phyloP scores from a whole-genome alignment of 2,329 filamentous ascomycete genomes.

The Cladophialophora chaetospira region DNA sequence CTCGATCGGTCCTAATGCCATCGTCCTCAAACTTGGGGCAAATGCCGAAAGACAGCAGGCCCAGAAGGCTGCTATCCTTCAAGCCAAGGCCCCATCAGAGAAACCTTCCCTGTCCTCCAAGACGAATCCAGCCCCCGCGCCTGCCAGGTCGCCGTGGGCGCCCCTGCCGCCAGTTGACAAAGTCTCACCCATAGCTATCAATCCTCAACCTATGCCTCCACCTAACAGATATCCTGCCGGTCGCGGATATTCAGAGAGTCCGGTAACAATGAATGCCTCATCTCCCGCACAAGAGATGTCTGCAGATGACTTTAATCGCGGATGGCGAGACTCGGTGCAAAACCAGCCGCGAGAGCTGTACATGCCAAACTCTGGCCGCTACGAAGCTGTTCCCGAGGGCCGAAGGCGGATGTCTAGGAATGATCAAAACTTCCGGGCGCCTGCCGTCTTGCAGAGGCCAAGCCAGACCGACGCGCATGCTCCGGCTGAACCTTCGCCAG shows the following conservation, averaged over 20 bases:
- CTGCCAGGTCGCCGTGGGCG: conserved; percentile 91
- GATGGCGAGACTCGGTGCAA: conserved; percentile 72
- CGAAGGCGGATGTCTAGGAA: conserved; percentile 70
- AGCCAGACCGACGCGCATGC: conserved; percentile 61
- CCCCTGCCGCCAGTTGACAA: conserved; percentile 81
- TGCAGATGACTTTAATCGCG: conserved; percentile 87
- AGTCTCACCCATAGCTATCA: conserved; percentile 68
- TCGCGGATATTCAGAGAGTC: conserved; percentile 52
- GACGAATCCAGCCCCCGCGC: conserved; percentile 56
- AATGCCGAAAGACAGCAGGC: conserved; percentile 48
- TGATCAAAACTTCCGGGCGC: conserved; percentile 69
- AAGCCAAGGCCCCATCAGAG: conserved; percentile 39
- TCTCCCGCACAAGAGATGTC: conserved; percentile 76
- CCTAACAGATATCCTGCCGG: conserved; percentile 58
- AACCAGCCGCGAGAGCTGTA: conserved; percentile 74
- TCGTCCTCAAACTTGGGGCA: conserved; percentile 51
- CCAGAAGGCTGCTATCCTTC: conserved; percentile 45
- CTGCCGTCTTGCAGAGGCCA: conserved; percentile 76
- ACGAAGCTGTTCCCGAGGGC: conserved; percentile 79
- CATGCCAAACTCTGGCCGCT: conserved; percentile 92
- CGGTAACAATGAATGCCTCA: conserved; percentile 76
- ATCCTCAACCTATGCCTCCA: conserved; percentile 50
- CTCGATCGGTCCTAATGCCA: conserved; percentile 53
- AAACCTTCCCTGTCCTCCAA: conserved; percentile 52
- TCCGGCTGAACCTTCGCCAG: conserved; percentile 79